Evolutionary conservation across 441 rosid species (phyloP).

Genomic region (Jatropha multifida): DNA sequence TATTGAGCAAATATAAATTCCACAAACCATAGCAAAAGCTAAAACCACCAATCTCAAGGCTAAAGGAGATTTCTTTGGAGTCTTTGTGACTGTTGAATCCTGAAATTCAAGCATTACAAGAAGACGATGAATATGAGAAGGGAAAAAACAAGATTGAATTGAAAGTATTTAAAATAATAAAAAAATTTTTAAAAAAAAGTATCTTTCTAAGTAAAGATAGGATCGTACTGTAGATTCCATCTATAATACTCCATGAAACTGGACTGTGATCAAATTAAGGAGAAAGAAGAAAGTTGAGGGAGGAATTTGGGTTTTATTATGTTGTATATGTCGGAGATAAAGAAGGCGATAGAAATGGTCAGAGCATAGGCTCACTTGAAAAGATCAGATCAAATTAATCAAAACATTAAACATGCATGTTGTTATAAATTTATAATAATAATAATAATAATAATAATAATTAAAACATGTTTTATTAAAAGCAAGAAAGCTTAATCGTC

Average conservation of each 20-base stretch:
- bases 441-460: neutral
- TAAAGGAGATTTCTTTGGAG: slow-evolving; percentile 45
- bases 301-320: slow-evolving; percentile 11
- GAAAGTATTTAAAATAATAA: neutral
- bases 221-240: slow-evolving; percentile 32
- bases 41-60: slow-evolving; percentile 33
- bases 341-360: slow-evolving; percentile 40
- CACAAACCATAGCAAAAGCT: slow-evolving; percentile 43
- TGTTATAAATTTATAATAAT: neutral
- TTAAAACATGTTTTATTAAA: no score
- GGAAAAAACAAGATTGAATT: neutral
- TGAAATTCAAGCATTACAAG: slow-evolving; percentile 22
- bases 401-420: slow-evolving; percentile 2
- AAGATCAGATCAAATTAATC: slow-evolving; percentile 1
- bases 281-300: slow-evolving; percentile 1
- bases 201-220: neutral
- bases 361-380: slow-evolving; percentile 1
- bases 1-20: slow-evolving; percentile 43
- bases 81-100: slow-evolving; percentile 37
- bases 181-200: neutral
- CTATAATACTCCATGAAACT: slow-evolving; percentile 31
- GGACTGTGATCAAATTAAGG: neutral
- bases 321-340: slow-evolving; percentile 25
- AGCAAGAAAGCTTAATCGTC: no score
- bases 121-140: neutral